Conservation (phyloP, 139 green algal species). For the Coelastrella sp. region DNA sequence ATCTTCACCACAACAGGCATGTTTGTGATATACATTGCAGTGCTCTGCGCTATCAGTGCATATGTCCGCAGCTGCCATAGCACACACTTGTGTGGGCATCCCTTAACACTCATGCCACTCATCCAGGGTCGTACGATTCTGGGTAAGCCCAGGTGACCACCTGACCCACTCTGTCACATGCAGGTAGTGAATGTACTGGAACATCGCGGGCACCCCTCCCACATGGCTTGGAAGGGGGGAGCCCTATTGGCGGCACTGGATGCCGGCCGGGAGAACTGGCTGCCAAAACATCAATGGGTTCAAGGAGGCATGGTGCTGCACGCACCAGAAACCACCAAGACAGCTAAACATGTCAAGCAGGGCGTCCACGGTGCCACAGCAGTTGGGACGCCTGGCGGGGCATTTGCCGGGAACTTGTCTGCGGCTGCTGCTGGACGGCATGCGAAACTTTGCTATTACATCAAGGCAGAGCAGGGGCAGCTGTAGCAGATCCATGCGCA, state of each 20-base stretch:
- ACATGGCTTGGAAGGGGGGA: constrained; percentile 25
- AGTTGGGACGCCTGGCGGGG: not conserved
- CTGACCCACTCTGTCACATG: too few relatives aligned
- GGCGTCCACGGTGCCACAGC: not conserved
- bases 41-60: not conserved
- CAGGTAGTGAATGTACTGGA: constrained; percentile 38
- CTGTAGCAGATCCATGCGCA: not conserved
- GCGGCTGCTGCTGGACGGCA: constrained; percentile 19
- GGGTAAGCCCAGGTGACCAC: too few relatives aligned
- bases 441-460: constrained; percentile 37
- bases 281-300: constrained; percentile 38
- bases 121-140: too few relatives aligned
- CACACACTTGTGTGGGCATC: too few relatives aligned
- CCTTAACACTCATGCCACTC: too few relatives aligned
- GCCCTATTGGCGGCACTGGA: constrained; percentile 37
- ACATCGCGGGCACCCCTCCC: constrained; percentile 4
- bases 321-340: not conserved
- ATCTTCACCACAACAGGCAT: too few relatives aligned
- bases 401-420: not conserved
- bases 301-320: constrained; percentile 17
- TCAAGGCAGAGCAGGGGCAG: constrained; percentile 18
- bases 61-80: not conserved
- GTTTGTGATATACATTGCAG: too few relatives aligned
- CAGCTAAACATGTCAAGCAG: not conserved
- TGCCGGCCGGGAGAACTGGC: constrained; percentile 27